These are phyloP conservation scores for Leishmania guyanensis DNA, from an alignment of 208 protist species.

Conservation along the genomic window DNA sequence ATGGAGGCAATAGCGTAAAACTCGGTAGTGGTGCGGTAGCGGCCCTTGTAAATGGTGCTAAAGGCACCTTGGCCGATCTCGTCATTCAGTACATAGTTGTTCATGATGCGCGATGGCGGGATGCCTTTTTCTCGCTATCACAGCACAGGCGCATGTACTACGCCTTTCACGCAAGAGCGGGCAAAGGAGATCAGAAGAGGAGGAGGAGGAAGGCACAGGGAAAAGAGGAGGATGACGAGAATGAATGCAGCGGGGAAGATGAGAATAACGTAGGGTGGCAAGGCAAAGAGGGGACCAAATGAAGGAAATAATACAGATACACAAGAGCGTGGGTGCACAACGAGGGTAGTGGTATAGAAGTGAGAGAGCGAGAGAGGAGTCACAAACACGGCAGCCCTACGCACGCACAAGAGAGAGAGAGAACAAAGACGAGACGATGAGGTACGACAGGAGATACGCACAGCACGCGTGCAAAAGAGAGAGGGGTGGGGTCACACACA, in stretches of 20 bases:
- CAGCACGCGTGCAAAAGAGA: background rate
- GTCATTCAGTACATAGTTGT: conserved; percentile 94
- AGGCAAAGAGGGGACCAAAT: background rate
- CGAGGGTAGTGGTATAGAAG: background rate
- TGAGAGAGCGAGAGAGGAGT: background rate
- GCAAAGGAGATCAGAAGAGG: background rate
- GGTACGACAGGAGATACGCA: background rate
- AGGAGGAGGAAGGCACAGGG: background rate
- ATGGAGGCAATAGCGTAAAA: conserved; percentile 95
- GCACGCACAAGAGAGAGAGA: background rate
- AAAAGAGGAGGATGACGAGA: background rate
- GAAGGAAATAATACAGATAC: background rate
- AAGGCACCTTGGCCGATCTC: conserved; percentile 91
- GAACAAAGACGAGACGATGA: background rate
- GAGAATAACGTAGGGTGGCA: background rate
- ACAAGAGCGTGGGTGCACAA: background rate
- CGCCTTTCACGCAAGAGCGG: background rate
- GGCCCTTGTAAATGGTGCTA: conserved; percentile 94
- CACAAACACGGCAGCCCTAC: background rate
- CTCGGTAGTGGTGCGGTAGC: conserved; percentile 89
- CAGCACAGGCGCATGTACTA: background rate
- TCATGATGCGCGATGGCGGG: conserved; percentile 60
- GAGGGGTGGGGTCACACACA: background rate
- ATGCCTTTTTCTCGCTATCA: background rate
- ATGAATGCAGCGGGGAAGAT: background rate